Percentiles rank a stretch among this genome's conserved stretches.
Conservation (phyloP, 305 asterid species). For the Withania somnifera region DNA sequence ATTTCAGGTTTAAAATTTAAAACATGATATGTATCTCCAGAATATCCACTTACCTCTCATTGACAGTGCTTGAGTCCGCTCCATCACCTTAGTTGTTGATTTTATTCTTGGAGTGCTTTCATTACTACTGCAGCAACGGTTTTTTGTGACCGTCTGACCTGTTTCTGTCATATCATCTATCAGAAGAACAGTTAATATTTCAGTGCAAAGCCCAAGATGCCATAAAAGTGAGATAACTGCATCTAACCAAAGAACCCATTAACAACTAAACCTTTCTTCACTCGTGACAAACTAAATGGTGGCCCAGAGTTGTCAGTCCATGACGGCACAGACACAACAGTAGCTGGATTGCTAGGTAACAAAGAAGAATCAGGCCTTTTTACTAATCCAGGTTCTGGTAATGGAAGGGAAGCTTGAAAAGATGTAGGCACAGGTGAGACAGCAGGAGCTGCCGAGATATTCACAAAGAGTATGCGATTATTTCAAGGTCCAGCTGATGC, state of each 20-base stretch:
- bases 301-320: conserved; percentile 50
- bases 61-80: conserved; percentile 21
- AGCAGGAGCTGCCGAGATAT: conserved; percentile 36
- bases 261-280: conserved; percentile 32
- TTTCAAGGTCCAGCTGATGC: background rate
- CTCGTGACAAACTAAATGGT: conserved; percentile 25
- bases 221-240: background rate
- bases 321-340: conserved; percentile 37
- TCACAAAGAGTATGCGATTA: conserved; percentile 8
- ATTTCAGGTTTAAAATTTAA: background rate
- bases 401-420: conserved; percentile 33
- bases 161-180: conserved; percentile 44
- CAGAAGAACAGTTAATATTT: conserved; percentile 8
- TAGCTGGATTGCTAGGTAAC: conserved; percentile 24
- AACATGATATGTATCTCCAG: background rate
- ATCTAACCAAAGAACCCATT: background rate
- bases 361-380: conserved; percentile 35
- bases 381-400: conserved; percentile 38
- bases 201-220: background rate
- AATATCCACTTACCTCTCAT: conserved; percentile 16
- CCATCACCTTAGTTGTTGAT: conserved; percentile 33
- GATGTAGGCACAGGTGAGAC: conserved; percentile 39
- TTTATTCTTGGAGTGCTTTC: conserved; percentile 52
- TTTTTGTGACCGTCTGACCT: conserved; percentile 30
- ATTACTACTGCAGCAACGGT: conserved; percentile 37